Evolutionary conservation across 768 basidiomycete species (phyloP), one percentile per base, ranked within the genome.

Genomic region (Chalciporus piperatus): DNA sequence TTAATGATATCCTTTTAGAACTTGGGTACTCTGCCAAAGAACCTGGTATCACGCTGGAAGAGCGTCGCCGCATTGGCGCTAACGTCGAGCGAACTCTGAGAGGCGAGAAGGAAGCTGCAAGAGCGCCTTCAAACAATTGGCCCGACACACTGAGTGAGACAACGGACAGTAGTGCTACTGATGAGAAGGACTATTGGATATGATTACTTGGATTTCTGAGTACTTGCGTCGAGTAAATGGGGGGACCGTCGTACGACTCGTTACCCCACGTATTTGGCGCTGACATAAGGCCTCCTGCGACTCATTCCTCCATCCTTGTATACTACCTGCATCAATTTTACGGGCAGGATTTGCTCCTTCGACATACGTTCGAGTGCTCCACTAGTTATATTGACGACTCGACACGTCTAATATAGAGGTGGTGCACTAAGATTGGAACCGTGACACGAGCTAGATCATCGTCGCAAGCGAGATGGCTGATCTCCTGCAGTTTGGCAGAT

Each of bases 91-190:
- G 74, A 25, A 69, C 82, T 30, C 73, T 89, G 38, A 70, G 65
- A 44, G 65, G 71, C 3, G 87, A 91, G 68, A 81, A 83, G 59
- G 82, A 84, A 51, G 88, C 88, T 28, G 88, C 84, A 0, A 74
- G 74, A 33, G 85, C 87, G 3, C 85, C 86, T 40, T 51, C 27
- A 5, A 52, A 59, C 55, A 14, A 27, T 43, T 6, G 22, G 6
- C 42, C 8, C 30, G 30, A 12, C 13, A 7, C 11, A 32, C 30
- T 4, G 30, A 32, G 4, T 32, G 30, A 32, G 30, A 32, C 11
- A 10, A 32, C 30, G 30, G 30, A 32, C 30, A 32, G 7, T 27
- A 22, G 22, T 22, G 4, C 2, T 22, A 22, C 22, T 22, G 22
- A 2, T 22, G 10, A 4, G 32, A 22, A 25, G 1, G 13, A 19